These are phyloP conservation scores for Diaporthe velutina DNA, from an alignment of 2,329 filamentous ascomycete genomes.

Conservation along the genomic window DNA sequence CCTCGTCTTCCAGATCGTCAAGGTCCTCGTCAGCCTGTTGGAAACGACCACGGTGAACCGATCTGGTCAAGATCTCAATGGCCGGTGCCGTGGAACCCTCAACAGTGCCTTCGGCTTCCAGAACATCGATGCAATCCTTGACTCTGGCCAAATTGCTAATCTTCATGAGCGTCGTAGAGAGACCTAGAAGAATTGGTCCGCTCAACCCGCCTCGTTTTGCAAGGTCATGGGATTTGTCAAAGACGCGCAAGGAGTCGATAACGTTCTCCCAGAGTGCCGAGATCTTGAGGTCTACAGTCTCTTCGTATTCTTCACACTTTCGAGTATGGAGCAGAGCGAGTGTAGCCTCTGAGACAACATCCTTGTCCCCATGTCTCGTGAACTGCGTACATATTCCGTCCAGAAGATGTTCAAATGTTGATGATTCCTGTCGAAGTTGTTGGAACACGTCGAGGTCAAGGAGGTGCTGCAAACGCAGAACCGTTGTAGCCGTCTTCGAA, in stretches of 20 bases:
- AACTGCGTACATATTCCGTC: constrained; percentile 97
- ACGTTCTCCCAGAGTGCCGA: constrained; percentile 88
- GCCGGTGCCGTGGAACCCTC: constrained; percentile 63
- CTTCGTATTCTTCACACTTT: constrained; percentile 88
- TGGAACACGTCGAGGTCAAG: constrained; percentile 91
- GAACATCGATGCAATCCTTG: constrained; percentile 79
- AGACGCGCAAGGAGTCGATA: constrained; percentile 77
- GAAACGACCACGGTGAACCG: constrained; percentile 80
- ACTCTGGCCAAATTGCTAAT: constrained; percentile 85
- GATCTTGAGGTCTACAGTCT: constrained; percentile 85
- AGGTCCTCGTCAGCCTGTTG: constrained; percentile 77
- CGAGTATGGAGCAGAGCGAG: constrained; percentile 87
- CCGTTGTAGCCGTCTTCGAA: constrained; percentile 85
- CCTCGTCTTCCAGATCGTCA: constrained; percentile 83
- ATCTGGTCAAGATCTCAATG: constrained; percentile 78
- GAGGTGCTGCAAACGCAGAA: constrained; percentile 86
- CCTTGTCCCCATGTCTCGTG: constrained; percentile 88
- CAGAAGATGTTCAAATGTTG: constrained; percentile 82
- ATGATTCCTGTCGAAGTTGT: constrained; percentile 87
- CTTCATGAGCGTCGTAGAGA: constrained; percentile 82
- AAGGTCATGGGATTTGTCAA: constrained; percentile 80
- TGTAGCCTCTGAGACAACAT: constrained; percentile 86
- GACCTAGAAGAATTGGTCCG: constrained; percentile 73
- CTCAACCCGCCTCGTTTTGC: constrained; percentile 77
- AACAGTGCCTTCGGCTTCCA: constrained; percentile 73